Conservation (phyloP, 2,329 filamentous ascomycete genomes). For the Drechslerella dactyloides region DNA sequence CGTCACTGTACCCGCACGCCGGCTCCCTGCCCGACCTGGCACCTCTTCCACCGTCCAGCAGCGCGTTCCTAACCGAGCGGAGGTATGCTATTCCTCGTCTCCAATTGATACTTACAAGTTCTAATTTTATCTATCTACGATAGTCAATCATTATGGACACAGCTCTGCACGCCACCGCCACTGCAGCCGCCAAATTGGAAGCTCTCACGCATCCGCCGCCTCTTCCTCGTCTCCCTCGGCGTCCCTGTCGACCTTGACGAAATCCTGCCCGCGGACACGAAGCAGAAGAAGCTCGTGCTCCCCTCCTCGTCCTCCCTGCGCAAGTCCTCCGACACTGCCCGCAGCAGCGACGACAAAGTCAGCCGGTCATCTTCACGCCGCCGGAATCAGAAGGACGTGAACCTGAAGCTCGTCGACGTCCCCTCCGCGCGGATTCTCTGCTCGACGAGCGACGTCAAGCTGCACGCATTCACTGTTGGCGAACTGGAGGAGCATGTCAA, state of each 20-base stretch:
- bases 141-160: constrained; percentile 80
- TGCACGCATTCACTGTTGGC: constrained; percentile 51
- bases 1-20: constrained; percentile 53
- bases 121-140: constrained; percentile 1
- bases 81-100: constrained; percentile 16
- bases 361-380: constrained; percentile 58
- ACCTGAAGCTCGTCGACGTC: constrained; percentile 53
- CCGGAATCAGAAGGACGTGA: constrained; percentile 56
- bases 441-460: constrained; percentile 54
- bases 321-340: constrained; percentile 44
- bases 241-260: constrained; percentile 97
- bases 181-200: constrained; percentile 98
- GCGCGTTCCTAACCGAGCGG: constrained; percentile 49
- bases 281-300: constrained; percentile 95
- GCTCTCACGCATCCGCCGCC: constrained; percentile 86
- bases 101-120: background rate
- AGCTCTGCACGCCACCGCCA: constrained; percentile 91
- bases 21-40: constrained; percentile 51
- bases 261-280: constrained; percentile 85
- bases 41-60: constrained; percentile 27
- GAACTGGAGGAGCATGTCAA: constrained; percentile 54
- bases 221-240: constrained; percentile 93
- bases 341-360: constrained; percentile 49
- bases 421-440: constrained; percentile 54
- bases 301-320: constrained; percentile 67